A percentile compares a stretch with the other conserved stretches of the same genome.
These are phyloP conservation scores for Pythium insidiosum DNA, from an alignment of 352 stramenopile species.

Conservation along the genomic window DNA sequence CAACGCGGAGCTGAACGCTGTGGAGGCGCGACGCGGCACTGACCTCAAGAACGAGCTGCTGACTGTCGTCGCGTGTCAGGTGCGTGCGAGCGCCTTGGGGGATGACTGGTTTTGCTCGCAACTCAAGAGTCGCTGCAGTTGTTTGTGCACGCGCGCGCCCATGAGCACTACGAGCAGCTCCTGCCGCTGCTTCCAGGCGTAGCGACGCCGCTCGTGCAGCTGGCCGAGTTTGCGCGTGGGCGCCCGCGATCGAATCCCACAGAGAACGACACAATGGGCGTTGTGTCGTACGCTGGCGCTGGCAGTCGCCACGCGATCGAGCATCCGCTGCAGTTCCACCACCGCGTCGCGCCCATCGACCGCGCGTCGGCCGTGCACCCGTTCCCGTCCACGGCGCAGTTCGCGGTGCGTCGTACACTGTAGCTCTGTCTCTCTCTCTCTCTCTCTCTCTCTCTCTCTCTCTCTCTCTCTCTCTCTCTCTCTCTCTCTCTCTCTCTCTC, in stretches of 20 bases:
- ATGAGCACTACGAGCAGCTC: constrained; percentile 70
- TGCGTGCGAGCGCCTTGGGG: no score
- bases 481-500: no score
- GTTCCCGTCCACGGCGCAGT: constrained; percentile 26
- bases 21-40: constrained; percentile 46
- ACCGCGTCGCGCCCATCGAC: constrained; percentile 14
- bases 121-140: no score
- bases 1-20: constrained; percentile 49
- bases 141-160: constrained; percentile 49
- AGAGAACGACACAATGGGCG: constrained; percentile 31
- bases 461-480: no score
- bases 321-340: constrained; percentile 37
- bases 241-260: constrained; percentile 37
- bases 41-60: constrained; percentile 79
- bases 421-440: not conserved
- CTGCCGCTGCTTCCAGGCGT: constrained; percentile 58
- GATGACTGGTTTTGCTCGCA: no score
- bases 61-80: constrained; percentile 61
- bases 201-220: constrained; percentile 44
- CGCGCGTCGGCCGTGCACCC: constrained; percentile 48
- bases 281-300: constrained; percentile 45
- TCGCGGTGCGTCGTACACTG: constrained; percentile 22
- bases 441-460: no score
- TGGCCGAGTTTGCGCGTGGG: constrained; percentile 44
- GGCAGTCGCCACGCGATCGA: constrained; percentile 39